A percentile compares a stretch with the other conserved stretches of the same genome.
Conservation (phyloP, 345 rosid genomes). For the Ceriops decandra region DNA sequence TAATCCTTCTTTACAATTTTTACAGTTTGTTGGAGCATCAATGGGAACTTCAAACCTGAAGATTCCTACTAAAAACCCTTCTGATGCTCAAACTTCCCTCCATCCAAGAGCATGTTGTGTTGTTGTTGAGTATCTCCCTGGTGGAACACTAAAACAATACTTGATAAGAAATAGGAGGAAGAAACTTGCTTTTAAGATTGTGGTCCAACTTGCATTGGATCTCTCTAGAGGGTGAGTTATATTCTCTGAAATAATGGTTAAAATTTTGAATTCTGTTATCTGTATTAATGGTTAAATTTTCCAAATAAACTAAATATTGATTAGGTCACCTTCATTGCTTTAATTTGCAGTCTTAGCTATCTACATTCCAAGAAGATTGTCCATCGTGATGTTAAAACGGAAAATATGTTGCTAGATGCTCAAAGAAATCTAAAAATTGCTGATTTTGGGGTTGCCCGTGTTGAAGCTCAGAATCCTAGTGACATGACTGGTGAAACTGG, state of each 20-base stretch:
- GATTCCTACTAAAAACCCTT: slow-evolving; percentile 45
- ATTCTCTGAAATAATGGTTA: not conserved
- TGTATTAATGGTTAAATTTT: not conserved
- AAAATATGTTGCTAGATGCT: slow-evolving; percentile 77
- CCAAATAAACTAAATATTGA: not conserved
- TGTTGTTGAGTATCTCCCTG: slow-evolving; percentile 74
- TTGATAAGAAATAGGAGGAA: slow-evolving; percentile 63
- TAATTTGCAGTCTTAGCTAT: slow-evolving; percentile 70
- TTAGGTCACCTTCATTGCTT: slow-evolving; percentile 3
- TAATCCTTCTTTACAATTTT: slow-evolving; percentile 1
- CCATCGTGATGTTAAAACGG: slow-evolving; percentile 94
- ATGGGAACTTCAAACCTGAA: slow-evolving; percentile 88
- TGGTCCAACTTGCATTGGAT: slow-evolving; percentile 81
- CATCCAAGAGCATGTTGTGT: slow-evolving; percentile 88
- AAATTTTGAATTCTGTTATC: not conserved
- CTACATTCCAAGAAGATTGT: slow-evolving; percentile 85
- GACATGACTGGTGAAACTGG: slow-evolving; percentile 99
- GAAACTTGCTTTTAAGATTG: slow-evolving; percentile 72
- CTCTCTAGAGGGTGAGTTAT: slow-evolving; percentile 78
- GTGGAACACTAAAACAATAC: slow-evolving; percentile 82
- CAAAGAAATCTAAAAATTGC: slow-evolving; percentile 72
- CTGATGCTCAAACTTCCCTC: slow-evolving; percentile 32
- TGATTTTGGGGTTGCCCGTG: slow-evolving; percentile 97
- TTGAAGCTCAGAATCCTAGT: slow-evolving; percentile 87
- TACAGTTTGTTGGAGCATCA: slow-evolving; percentile 89